Conservation (phyloP, 1,139 yeast species). For the Geotrichum cucujoidarum region DNA sequence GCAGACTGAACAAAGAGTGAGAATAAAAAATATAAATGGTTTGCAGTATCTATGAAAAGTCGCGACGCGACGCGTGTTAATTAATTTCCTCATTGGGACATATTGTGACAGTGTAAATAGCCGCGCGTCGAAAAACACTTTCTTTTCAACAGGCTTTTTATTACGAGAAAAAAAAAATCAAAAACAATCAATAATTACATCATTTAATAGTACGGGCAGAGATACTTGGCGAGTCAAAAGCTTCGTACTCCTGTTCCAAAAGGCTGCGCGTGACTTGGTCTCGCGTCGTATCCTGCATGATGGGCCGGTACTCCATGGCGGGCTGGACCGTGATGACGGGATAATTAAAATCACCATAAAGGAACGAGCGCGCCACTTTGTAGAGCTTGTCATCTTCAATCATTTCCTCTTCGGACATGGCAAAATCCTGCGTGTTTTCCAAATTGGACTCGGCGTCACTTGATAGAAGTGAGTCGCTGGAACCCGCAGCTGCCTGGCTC, state of each 20-base stretch:
- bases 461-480: not conserved
- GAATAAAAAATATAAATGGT: too few relatives aligned
- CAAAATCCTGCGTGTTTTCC: conserved; percentile 5
- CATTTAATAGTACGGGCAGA: too few relatives aligned
- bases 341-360: conserved; percentile 53
- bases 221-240: conserved; percentile 17
- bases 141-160: too few relatives aligned
- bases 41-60: too few relatives aligned
- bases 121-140: too few relatives aligned
- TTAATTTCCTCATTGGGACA: too few relatives aligned
- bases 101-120: too few relatives aligned
- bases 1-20: too few relatives aligned
- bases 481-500: not conserved
- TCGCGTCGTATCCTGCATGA: conserved; percentile 23
- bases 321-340: conserved; percentile 52
- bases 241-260: conserved; percentile 18
- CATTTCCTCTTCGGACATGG: conserved; percentile 34
- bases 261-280: conserved; percentile 12
- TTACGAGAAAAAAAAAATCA: too few relatives aligned
- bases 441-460: not conserved
- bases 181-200: too few relatives aligned
- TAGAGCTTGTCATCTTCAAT: conserved; percentile 43
- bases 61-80: too few relatives aligned
- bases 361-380: conserved; percentile 40
- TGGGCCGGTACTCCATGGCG: conserved; percentile 38